Evolutionary conservation across 441 rosid species (phyloP).

Genomic region (Adansonia rubrostipa): DNA sequence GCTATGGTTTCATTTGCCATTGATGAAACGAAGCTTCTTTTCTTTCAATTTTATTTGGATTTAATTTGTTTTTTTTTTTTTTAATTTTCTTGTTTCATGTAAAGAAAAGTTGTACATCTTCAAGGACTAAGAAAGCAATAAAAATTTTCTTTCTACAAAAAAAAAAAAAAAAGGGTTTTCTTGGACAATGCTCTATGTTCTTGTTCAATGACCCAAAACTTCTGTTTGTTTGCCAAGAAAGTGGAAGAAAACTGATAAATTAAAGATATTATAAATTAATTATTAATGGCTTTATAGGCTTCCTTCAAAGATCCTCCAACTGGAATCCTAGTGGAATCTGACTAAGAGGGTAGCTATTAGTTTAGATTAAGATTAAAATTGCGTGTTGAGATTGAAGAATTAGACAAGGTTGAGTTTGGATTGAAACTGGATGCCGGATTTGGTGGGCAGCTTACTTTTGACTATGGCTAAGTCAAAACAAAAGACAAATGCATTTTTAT

Average conservation of each 20-base stretch:
- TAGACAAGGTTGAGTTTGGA: too few species aligned
- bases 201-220: not conserved
- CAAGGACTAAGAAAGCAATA: not conserved
- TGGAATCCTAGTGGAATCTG: too few species aligned
- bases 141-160: not conserved
- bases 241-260: not conserved
- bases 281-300: not conserved
- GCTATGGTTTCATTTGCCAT: not conserved
- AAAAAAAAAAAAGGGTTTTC: not conserved
- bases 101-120: not conserved
- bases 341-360: too few species aligned
- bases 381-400: too few species aligned
- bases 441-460: too few species aligned
- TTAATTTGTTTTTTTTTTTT: not conserved
- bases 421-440: too few species aligned
- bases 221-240: conserved; percentile 7
- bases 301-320: too few species aligned
- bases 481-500: too few species aligned
- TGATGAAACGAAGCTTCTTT: not conserved
- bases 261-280: not conserved
- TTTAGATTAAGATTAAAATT: too few species aligned
- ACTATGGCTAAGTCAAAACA: too few species aligned
- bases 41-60: not conserved
- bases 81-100: not conserved
- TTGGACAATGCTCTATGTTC: not conserved